A percentile compares a stretch with the other conserved stretches of the same genome.
phyloP scores from a whole-genome alignment of 306 rosid genomes.

The Sicyos baderoa region DNA sequence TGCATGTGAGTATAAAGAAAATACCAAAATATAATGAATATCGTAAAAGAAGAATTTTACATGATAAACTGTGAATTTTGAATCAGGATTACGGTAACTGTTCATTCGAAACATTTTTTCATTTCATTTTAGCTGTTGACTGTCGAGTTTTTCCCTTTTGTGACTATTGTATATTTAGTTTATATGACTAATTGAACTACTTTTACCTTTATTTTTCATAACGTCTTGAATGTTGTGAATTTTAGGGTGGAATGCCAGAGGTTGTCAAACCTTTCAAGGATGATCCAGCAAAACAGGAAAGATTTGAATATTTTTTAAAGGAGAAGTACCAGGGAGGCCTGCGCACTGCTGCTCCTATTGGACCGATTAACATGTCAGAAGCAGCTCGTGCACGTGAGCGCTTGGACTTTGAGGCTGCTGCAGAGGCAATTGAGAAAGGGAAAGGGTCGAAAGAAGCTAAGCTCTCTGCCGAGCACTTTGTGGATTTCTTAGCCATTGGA shows the following conservation, averaged over 20 bases:
- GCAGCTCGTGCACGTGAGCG: constrained; percentile 93
- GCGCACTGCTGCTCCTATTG: constrained; percentile 57
- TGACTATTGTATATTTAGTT: not conserved
- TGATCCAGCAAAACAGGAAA: constrained; percentile 84
- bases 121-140: not conserved
- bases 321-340: constrained; percentile 87
- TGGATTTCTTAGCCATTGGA: constrained; percentile 55
- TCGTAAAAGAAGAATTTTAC: not conserved
- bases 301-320: constrained; percentile 85
- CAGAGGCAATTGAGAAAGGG: constrained; percentile 75
- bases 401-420: constrained; percentile 90
- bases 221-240: constrained; percentile 6
- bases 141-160: not conserved
- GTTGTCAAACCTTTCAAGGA: constrained; percentile 70
- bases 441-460: constrained; percentile 49
- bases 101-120: not conserved
- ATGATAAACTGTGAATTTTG: not conserved
- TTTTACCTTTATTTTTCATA: constrained; percentile 16
- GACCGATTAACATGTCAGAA: constrained; percentile 79
- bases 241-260: constrained; percentile 44
- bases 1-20: not conserved
- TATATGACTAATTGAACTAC: not conserved
- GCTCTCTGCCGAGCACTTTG: constrained; percentile 33
- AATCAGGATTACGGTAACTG: not conserved
- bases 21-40: not conserved